These are phyloP conservation scores for Priceomyces carsonii DNA, from an alignment of 805 yeast genomes.

Conservation along the genomic window DNA sequence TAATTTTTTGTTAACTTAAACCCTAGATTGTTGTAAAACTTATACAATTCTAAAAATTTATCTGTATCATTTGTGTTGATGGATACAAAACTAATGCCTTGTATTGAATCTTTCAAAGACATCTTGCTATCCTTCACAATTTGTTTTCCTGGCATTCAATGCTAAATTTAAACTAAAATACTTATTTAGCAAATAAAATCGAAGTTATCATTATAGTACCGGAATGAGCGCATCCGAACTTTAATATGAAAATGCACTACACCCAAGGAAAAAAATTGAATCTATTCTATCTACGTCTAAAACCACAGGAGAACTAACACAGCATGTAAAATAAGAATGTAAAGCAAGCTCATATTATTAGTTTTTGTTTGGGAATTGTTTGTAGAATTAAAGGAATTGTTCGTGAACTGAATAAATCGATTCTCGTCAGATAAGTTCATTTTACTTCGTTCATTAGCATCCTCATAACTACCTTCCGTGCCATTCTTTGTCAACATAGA, in stretches of 20 bases:
- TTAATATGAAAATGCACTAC: conserved; percentile 5
- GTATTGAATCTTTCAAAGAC: conserved; percentile 10
- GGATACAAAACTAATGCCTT: conserved; percentile 57
- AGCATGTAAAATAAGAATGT: neutral
- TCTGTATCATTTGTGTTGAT: conserved; percentile 54
- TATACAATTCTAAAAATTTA: conserved; percentile 46
- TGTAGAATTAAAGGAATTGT: neutral
- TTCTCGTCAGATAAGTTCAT: neutral
- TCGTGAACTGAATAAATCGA: conserved; percentile 1
- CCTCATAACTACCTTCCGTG: no score
- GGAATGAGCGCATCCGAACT: conserved; percentile 6
- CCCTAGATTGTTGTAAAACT: conserved; percentile 64
- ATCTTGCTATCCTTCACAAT: neutral
- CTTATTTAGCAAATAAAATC: neutral
- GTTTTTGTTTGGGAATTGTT: neutral
- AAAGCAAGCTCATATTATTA: neutral
- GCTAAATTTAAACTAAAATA: neutral
- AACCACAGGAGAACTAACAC: conserved; percentile 1
- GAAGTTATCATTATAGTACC: conserved; percentile 4
- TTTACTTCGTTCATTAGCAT: no score
- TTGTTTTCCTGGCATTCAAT: neutral
- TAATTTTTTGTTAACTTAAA: conserved; percentile 61
- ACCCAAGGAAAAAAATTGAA: no score
- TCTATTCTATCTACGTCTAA: no score
- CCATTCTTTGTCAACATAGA: no score